Base-by-base conservation (phyloP, 768 basidiomycete genomes). In the Pisolithus tinctorius region DNA sequence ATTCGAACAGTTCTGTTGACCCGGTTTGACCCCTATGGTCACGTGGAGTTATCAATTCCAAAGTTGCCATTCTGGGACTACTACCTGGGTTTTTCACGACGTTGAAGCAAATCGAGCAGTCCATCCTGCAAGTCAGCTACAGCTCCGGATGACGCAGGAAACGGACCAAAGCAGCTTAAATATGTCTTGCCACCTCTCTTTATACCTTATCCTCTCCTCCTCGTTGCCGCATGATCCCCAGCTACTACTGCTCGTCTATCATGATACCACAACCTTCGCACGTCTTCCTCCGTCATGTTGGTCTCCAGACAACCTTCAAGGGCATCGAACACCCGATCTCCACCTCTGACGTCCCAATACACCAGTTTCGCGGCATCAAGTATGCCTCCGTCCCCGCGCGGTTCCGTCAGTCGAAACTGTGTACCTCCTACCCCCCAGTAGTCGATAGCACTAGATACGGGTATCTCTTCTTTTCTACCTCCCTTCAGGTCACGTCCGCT, bases 301-400 rank as follows among this genome's bases (percentile, higher is more conserved):
- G 65, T 34, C 80, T 90, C 45, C 63, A 75, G 45, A 82, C 86
- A 0, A 80, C 82, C 8, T 88, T 90, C 67, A 72, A 71, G 37
- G 88, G 88, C 49, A 59, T 84, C 42, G 72, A 79, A 31, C 87
- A 88, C 62, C 55, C 75, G 8, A 54, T 80, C 27, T 88, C 87
- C 4, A 77, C 81, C 0, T 64, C 72, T 25, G 77, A 78, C 45
- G 61, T 69, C 0, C 76, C 73, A 11, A 73, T 90, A 54, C 80
- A 84, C 58, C 87, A 88, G 61, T 90, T 81, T 58, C 78, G 81
- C 20, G 88, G 88, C 37, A 83, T 90, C 61, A 87, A 86, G 70
- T 90, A 88, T 57, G 88, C 84, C 23, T 72, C 73, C 20, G 74
- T 88, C 13, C 84, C 85, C 25, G 82, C 80, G 36, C 83, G 88